Conservation (phyloP, 148 eudicot species). For the Amaranthus cruentus region DNA sequence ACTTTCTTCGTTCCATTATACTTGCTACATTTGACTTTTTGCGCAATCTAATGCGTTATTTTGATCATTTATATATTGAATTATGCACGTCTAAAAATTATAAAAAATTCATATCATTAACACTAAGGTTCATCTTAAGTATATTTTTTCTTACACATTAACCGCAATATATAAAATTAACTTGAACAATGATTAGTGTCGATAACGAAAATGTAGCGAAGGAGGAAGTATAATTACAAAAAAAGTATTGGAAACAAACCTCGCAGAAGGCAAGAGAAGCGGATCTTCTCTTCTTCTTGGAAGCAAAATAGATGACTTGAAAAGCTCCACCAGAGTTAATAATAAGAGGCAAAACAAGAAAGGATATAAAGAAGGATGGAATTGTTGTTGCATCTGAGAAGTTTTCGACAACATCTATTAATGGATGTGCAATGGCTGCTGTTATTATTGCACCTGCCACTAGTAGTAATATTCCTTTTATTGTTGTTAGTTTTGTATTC, state of each 20-base stretch:
- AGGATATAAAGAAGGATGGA: constrained; percentile 90
- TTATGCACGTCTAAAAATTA: no score
- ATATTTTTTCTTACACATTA: no score
- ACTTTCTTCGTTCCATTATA: no score
- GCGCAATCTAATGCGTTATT: no score
- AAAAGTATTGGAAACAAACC: constrained; percentile 35
- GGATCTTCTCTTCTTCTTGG: constrained; percentile 64
- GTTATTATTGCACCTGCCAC: constrained; percentile 64
- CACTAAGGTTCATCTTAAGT: no score
- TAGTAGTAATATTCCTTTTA: constrained; percentile 55
- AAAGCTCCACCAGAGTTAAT: constrained; percentile 94
- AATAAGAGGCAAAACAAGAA: constrained; percentile 72
- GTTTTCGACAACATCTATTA: constrained; percentile 77
- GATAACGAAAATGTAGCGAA: no score
- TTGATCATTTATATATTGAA: no score
- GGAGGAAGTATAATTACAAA: background rate
- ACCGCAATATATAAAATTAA: no score
- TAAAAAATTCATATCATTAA: no score
- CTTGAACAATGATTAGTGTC: no score
- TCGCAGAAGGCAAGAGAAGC: constrained; percentile 88
- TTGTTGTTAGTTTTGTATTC: constrained; percentile 38
- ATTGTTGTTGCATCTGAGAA: constrained; percentile 83
- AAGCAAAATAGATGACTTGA: constrained; percentile 81
- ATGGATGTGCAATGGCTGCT: constrained; percentile 83
- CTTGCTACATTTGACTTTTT: no score